Percentiles rank a stretch among this genome's conserved stretches.
These are phyloP conservation scores for Saccharomycopsis fermentans DNA, from an alignment of 805 yeast species.

Conservation along the genomic window DNA sequence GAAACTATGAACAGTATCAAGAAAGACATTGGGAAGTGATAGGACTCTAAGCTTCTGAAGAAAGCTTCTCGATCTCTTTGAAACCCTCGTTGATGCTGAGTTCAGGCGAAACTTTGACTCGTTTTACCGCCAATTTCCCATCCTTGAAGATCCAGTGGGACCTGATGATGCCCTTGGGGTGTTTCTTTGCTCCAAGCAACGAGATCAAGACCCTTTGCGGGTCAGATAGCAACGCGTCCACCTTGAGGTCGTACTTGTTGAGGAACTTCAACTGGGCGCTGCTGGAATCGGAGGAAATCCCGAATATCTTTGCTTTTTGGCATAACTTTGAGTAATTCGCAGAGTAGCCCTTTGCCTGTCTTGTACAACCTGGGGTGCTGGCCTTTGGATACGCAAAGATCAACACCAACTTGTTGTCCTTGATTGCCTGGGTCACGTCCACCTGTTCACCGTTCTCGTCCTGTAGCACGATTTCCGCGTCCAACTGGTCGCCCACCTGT, in stretches of 20 bases:
- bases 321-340: constrained; percentile 46
- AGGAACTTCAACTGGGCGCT: constrained; percentile 70
- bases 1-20: too few relatives aligned
- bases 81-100: constrained; percentile 51
- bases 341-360: constrained; percentile 87
- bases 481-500: constrained; percentile 46
- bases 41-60: too few relatives aligned
- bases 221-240: constrained; percentile 59
- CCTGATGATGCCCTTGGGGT: constrained; percentile 65
- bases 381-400: constrained; percentile 84
- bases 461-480: constrained; percentile 53
- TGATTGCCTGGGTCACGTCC: constrained; percentile 34
- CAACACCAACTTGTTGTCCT: constrained; percentile 36
- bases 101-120: constrained; percentile 39
- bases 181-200: constrained; percentile 72
- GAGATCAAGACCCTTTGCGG: constrained; percentile 61
- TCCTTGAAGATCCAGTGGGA: constrained; percentile 88
- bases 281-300: constrained; percentile 76
- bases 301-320: constrained; percentile 54
- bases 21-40: too few relatives aligned
- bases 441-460: constrained; percentile 65
- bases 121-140: constrained; percentile 46
- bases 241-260: constrained; percentile 62
- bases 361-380: constrained; percentile 92
- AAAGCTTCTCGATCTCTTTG: constrained; percentile 40